Base-by-base conservation (phyloP, 2,329 filamentous ascomycete genomes). In the Colletotrichum filicis region DNA sequence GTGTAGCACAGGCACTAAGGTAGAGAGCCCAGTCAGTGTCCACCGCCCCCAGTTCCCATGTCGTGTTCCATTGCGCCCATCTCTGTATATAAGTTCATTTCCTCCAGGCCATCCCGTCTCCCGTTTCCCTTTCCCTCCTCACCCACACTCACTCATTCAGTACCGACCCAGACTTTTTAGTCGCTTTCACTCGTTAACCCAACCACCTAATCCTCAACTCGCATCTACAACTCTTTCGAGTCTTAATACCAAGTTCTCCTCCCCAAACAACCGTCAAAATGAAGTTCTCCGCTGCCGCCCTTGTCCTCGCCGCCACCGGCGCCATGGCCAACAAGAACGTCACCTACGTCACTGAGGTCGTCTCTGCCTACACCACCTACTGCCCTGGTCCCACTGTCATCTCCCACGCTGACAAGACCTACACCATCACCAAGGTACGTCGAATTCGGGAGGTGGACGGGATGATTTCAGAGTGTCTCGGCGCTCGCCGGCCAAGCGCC, bases 281-380 rank as follows among this genome's bases (percentile, higher is more conserved):
- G 90, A 89, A 91, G 89, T 91, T 87, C 89, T 82, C 88, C 80
- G 81, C 84, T 81, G 87, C 87, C 79, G 82, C 85, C 81, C 79
- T 88, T 77, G 80, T 88, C 80, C 87, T 88, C 79, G 85, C 87
- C 82, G 86, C 85, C 79, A 86, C 85, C 79, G 87, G 86, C 82
- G 85, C 76, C 77, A 78, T 80, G 75, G 82, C 82, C 75, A 66
- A 73, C 74, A 79, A 80, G 79, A 88, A 88, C 82, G 85, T 85
- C 77, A 86, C 85, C 81, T 89, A 89, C 83, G 87, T 87, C 84
- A 94, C 92, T 77, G 90, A 92, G 87, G 85, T 91, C 76, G 89
- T 94, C 76, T 91, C 90, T 71, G 83, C 85, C 71, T 90, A 90
- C 86, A 91, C 89, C 84, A 95, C 92, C 80, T 94, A 88, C 90